These are phyloP conservation scores for Diaporthe sp. DNA, from an alignment of 2,329 filamentous ascomycete genomes.

Conservation along the genomic window DNA sequence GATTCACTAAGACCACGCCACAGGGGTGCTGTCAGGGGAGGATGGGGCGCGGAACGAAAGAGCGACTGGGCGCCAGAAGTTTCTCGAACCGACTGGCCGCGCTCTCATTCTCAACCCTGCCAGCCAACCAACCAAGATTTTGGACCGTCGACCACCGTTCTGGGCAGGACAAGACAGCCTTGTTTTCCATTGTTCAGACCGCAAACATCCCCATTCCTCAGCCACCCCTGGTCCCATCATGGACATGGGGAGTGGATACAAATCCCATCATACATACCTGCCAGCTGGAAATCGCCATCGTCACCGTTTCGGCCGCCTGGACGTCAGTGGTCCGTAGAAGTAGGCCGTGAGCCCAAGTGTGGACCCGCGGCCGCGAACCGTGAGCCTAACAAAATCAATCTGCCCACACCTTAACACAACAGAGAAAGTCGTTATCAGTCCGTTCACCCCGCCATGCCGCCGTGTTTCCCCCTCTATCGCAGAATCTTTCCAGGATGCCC, in stretches of 20 bases:
- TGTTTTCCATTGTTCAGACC: conserved; percentile 25
- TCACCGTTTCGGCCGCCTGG: conserved; percentile 9
- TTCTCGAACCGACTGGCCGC: conserved; percentile 12
- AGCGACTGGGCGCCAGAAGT: conserved; percentile 20
- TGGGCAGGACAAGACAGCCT: conserved; percentile 25
- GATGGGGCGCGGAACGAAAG: neutral
- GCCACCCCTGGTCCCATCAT: conserved; percentile 1
- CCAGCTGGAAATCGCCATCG: neutral
- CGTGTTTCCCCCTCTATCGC: conserved; percentile 28
- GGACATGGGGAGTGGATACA: conserved; percentile 16
- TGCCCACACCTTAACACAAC: neutral
- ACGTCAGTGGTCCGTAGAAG: neutral
- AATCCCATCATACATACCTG: too few species aligned
- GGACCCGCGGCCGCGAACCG: neutral
- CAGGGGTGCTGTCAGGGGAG: neutral
- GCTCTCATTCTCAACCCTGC: neutral
- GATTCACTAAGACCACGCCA: neutral
- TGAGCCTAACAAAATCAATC: conserved; percentile 22
- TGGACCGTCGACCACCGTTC: neutral
- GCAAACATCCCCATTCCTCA: conserved; percentile 23
- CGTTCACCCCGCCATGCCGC: conserved; percentile 30
- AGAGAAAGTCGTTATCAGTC: neutral
- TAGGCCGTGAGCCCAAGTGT: too few species aligned
- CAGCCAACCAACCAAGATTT: neutral
- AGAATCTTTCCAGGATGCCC: conserved; percentile 35